Evolutionary conservation across 2,329 filamentous ascomycete species (phyloP).

Genomic region (Hymenoscyphus fraxineus): DNA sequence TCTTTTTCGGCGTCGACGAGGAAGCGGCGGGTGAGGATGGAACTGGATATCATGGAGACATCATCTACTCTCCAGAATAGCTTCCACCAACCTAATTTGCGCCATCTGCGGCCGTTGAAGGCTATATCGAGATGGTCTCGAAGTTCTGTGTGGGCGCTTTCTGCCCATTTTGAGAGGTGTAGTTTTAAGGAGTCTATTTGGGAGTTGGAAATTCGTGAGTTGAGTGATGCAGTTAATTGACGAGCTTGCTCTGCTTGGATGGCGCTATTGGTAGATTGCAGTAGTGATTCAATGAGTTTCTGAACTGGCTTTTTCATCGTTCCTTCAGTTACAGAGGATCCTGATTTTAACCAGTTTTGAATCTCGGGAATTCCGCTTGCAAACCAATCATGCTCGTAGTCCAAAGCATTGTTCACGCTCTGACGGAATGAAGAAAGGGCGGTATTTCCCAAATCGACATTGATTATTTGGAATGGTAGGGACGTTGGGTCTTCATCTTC

Average conservation of each 20-base stretch:
- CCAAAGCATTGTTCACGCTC: constrained; percentile 64
- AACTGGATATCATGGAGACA: constrained; percentile 75
- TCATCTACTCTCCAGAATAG: constrained; percentile 94
- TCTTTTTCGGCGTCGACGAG: constrained; percentile 74
- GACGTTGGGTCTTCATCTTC: constrained; percentile 30
- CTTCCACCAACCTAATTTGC: constrained; percentile 86
- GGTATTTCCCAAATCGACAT: constrained; percentile 57
- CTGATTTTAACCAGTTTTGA: constrained; percentile 59
- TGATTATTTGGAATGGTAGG: constrained; percentile 54
- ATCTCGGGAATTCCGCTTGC: constrained; percentile 65
- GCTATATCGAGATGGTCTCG: constrained; percentile 74
- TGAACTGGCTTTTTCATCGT: constrained; percentile 63
- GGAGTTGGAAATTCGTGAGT: constrained; percentile 34
- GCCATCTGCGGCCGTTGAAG: constrained; percentile 74
- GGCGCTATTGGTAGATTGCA: constrained; percentile 50
- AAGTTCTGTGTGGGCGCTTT: constrained; percentile 77
- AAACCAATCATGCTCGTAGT: constrained; percentile 72
- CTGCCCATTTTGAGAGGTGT: constrained; percentile 68
- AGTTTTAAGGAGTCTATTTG: constrained; percentile 48
- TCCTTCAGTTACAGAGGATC: constrained; percentile 39
- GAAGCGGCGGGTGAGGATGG: constrained; percentile 74
- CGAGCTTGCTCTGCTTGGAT: constrained; percentile 48
- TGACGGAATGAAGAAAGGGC: constrained; percentile 66
- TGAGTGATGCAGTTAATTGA: constrained; percentile 33
- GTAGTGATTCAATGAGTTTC: constrained; percentile 62